Evolutionary conservation across 192 early-diverging fungal species (phyloP).

Genomic region (Rhizophagus clarus): DNA sequence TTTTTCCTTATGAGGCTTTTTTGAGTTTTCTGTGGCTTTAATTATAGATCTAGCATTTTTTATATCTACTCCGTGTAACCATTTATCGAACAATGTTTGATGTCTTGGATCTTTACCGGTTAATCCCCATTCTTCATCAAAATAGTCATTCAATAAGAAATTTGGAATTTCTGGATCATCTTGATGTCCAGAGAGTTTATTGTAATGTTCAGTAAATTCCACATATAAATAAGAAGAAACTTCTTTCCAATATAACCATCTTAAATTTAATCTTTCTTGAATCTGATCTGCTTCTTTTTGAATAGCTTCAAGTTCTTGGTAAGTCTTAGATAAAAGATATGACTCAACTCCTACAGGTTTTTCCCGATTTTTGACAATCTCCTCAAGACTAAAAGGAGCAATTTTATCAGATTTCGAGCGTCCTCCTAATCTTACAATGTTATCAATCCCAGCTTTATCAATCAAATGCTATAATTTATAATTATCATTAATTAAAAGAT

Average conservation of each 20-base stretch:
- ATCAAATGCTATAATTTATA: not conserved
- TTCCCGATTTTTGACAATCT: constrained; percentile 21
- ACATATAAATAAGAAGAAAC: constrained; percentile 18
- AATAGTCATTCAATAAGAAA: not conserved
- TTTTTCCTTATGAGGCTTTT: constrained; percentile 1
- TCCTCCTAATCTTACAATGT: constrained; percentile 53
- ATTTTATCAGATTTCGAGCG: constrained; percentile 40
- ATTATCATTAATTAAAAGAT: not conserved
- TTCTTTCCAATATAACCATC: constrained; percentile 29
- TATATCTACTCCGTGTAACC: constrained; percentile 14
- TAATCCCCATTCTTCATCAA: constrained; percentile 14
- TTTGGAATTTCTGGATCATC: not conserved
- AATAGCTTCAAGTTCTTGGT: constrained; percentile 8
- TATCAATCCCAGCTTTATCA: constrained; percentile 41
- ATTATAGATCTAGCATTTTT: not conserved
- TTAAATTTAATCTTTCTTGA: constrained; percentile 18
- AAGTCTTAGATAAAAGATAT: not conserved
- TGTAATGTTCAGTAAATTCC: constrained; percentile 6
- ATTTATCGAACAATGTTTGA: constrained; percentile 22
- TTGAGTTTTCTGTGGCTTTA: not conserved
- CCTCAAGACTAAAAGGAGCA: constrained; percentile 29
- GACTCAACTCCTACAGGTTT: constrained; percentile 26
- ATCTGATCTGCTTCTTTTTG: constrained; percentile 25
- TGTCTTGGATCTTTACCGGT: not conserved
- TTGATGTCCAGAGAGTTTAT: not conserved